Evolutionary conservation across 495 filamentous ascomycete species (phyloP).

Genomic region (Neurospora pannonica): DNA sequence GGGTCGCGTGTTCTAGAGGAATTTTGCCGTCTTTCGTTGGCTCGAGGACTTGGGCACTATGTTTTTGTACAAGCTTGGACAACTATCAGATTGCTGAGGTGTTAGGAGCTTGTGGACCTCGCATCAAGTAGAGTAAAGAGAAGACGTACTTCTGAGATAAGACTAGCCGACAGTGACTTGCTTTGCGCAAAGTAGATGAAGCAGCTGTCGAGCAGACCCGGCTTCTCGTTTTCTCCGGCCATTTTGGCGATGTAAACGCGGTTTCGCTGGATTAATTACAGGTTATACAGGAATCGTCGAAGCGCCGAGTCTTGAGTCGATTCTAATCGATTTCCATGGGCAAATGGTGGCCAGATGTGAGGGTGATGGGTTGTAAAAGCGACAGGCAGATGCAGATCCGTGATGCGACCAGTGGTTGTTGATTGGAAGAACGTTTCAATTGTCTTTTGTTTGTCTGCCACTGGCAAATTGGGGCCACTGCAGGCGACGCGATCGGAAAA

Average conservation of each 20-base stretch:
- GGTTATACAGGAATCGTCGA: not conserved
- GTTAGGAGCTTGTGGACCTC: constrained; percentile 9
- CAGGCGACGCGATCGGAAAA: constrained; percentile 16
- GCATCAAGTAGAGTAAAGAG: not conserved
- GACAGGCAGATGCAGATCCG: not conserved
- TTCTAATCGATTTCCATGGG: constrained; percentile 10
- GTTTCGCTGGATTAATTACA: not conserved
- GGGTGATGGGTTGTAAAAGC: not conserved
- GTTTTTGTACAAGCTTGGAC: constrained; percentile 34
- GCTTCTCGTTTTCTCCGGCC: constrained; percentile 21
- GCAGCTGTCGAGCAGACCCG: constrained; percentile 29
- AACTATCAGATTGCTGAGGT: constrained; percentile 29
- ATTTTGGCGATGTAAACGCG: constrained; percentile 19
- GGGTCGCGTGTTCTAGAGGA: constrained; percentile 54
- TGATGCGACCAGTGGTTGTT: not conserved
- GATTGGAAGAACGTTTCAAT: not conserved
- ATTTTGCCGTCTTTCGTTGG: constrained; percentile 35
- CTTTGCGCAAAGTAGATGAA: constrained; percentile 36
- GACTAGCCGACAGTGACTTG: constrained; percentile 27
- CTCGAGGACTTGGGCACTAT: constrained; percentile 46
- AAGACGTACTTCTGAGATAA: constrained; percentile 36
- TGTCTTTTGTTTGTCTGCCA: not conserved
- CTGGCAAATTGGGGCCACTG: not conserved
- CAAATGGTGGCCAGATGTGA: not conserved
- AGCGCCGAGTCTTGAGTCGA: not conserved